phyloP scores from a whole-genome alignment of 192 early-diverging fungal species.

The Cladochytrium replicatum region DNA sequence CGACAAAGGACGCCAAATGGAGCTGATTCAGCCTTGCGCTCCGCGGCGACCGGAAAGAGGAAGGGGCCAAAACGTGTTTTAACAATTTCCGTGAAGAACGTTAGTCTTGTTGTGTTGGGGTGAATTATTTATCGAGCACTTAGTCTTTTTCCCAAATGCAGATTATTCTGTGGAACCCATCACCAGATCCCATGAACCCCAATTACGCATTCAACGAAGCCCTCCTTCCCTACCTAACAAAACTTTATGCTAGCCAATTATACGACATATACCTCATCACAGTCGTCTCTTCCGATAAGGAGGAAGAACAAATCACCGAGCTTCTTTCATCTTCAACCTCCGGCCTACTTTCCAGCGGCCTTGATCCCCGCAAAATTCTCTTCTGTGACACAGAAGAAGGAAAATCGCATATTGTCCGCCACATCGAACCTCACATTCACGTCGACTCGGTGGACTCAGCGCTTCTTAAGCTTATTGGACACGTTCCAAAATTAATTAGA shows the following conservation, averaged over 20 bases:
- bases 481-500: too few relatives aligned
- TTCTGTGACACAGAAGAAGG: constrained; percentile 61
- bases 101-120: constrained; percentile 8
- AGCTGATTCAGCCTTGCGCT: too few relatives aligned
- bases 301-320: constrained; percentile 41
- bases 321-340: constrained; percentile 12
- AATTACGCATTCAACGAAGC: constrained; percentile 63
- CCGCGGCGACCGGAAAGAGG: constrained; percentile 24
- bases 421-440: constrained; percentile 55
- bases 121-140: constrained; percentile 1
- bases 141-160: constrained; percentile 15
- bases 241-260: constrained; percentile 25
- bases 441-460: too few relatives aligned
- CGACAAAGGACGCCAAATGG: too few relatives aligned
- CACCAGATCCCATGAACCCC: constrained; percentile 49
- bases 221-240: constrained; percentile 39
- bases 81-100: constrained; percentile 53
- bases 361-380: constrained; percentile 57
- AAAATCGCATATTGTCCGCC: constrained; percentile 57
- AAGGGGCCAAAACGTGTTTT: constrained; percentile 39
- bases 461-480: too few relatives aligned
- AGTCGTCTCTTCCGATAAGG: constrained; percentile 39
- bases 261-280: constrained; percentile 50
- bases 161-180: constrained; percentile 74
- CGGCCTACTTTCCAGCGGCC: constrained; percentile 9